Evolutionary conservation across 371 early-diverging fungal species (phyloP).

Genomic region (Nematocida sp.): DNA sequence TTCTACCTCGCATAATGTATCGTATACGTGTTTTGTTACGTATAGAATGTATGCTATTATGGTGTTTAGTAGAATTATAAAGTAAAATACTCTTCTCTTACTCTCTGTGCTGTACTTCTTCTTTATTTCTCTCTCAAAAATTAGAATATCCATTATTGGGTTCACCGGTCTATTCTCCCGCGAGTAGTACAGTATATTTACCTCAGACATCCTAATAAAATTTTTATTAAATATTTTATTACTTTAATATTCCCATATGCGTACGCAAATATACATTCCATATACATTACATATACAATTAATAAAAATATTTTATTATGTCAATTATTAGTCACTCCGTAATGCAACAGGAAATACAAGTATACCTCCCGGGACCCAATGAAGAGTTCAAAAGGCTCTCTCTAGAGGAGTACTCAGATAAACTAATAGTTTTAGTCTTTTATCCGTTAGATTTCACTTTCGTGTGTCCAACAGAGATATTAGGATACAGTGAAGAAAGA

Average conservation of each 20-base stretch:
- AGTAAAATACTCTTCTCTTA: conserved; percentile 43
- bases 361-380: conserved; percentile 31
- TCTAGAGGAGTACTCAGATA: conserved; percentile 50
- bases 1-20: conserved; percentile 13
- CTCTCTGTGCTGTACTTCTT: conserved; percentile 12
- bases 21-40: conserved; percentile 9
- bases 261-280: too few relatives aligned
- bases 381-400: conserved; percentile 52
- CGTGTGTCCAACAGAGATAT: conserved; percentile 71
- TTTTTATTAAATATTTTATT: too few relatives aligned
- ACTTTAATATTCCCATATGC: too few relatives aligned
- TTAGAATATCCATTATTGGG: conserved; percentile 39
- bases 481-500: conserved; percentile 77
- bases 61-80: conserved; percentile 12
- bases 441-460: conserved; percentile 71
- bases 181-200: not conserved
- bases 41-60: conserved; percentile 11
- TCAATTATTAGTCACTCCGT: not conserved
- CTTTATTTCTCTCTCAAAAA: conserved; percentile 36
- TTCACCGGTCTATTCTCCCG: conserved; percentile 4
- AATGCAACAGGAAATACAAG: conserved; percentile 1
- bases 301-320: not conserved
- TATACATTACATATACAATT: not conserved
- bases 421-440: conserved; percentile 73
- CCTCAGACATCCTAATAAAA: not conserved